phyloP scores from a whole-genome alignment of 164 flowering plant species.

The Tinospora cordifolia region DNA sequence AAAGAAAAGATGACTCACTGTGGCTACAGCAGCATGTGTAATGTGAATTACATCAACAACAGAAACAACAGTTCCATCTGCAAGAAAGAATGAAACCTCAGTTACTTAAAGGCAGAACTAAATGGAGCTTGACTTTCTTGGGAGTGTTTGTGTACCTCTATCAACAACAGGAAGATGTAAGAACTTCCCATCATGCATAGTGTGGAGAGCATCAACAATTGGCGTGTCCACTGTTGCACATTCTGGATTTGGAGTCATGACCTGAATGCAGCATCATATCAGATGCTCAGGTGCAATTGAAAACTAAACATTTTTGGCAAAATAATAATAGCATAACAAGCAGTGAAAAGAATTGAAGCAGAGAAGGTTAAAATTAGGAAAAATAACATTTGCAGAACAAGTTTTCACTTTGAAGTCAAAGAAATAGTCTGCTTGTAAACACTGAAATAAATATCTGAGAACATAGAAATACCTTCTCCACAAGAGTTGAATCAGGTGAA shows the following conservation, averaged over 20 bases:
- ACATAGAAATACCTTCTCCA: conserved; percentile 62
- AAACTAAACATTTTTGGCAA: background rate
- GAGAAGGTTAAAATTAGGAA: background rate
- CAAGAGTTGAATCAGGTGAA: conserved; percentile 60
- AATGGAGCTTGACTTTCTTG: background rate
- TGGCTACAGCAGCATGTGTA: conserved; percentile 89
- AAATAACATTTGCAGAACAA: background rate
- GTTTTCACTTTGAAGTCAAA: conserved; percentile 2
- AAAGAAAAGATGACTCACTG: conserved; percentile 42
- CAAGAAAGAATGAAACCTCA: conserved; percentile 3
- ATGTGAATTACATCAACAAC: conserved; percentile 89
- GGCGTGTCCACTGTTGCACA: conserved; percentile 93
- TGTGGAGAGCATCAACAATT: conserved; percentile 94
- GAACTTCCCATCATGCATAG: conserved; percentile 96
- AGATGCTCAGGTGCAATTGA: conserved; percentile 1
- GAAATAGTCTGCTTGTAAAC: background rate
- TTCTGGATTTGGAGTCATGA: conserved; percentile 98
- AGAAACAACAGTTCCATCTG: conserved; percentile 77
- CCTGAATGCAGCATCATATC: conserved; percentile 37
- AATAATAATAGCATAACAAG: background rate
- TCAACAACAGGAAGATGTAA: conserved; percentile 93
- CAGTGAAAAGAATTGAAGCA: background rate
- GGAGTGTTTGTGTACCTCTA: conserved; percentile 44
- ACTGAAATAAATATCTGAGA: background rate
- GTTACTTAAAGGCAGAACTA: background rate